Percentiles rank a stretch among this genome's conserved stretches.
These are phyloP conservation scores for Fagus sylvatica DNA, from an alignment of 306 rosid genomes.

Conservation along the genomic window DNA sequence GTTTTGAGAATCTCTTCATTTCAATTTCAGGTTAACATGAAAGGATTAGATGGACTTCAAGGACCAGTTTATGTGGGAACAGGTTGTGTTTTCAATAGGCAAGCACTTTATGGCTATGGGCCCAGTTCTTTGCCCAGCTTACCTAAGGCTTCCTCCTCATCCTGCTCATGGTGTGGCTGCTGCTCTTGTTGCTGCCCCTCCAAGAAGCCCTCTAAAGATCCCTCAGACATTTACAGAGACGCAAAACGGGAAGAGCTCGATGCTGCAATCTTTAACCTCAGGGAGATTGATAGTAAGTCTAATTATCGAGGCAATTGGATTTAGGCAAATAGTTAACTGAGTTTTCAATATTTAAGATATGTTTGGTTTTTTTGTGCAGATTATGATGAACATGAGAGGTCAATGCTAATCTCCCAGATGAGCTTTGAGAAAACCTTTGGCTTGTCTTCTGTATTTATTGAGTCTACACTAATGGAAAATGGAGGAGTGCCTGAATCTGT, in stretches of 20 bases:
- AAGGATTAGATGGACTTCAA: conserved; percentile 97
- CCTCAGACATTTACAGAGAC: conserved; percentile 71
- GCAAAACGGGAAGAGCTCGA: conserved; percentile 91
- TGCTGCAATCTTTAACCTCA: conserved; percentile 93
- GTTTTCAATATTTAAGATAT: conserved; percentile 25
- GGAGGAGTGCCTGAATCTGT: conserved; percentile 91
- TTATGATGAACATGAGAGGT: conserved; percentile 92
- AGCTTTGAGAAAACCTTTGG: conserved; percentile 99
- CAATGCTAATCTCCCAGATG: conserved; percentile 93
- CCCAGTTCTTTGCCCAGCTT: conserved; percentile 85
- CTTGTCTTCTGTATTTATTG: conserved; percentile 85
- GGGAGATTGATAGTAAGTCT: conserved; percentile 83
- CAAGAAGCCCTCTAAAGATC: conserved; percentile 74
- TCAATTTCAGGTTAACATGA: conserved; percentile 88
- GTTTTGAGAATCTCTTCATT: conserved; percentile 19
- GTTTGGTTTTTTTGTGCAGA: conserved; percentile 46
- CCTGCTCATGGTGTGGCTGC: conserved; percentile 66
- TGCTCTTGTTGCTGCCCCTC: conserved; percentile 82
- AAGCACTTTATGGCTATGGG: conserved; percentile 96
- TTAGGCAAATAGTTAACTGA: conserved; percentile 8
- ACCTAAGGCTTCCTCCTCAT: conserved; percentile 62
- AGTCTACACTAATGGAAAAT: conserved; percentile 92
- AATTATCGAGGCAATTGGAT: conserved; percentile 10
- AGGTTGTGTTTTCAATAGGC: conserved; percentile 90
- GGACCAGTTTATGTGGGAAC: conserved; percentile 99